These are phyloP conservation scores for Bonnemaisonia californica DNA, from an alignment of 31 red algal genomes.

Conservation along the genomic window DNA sequence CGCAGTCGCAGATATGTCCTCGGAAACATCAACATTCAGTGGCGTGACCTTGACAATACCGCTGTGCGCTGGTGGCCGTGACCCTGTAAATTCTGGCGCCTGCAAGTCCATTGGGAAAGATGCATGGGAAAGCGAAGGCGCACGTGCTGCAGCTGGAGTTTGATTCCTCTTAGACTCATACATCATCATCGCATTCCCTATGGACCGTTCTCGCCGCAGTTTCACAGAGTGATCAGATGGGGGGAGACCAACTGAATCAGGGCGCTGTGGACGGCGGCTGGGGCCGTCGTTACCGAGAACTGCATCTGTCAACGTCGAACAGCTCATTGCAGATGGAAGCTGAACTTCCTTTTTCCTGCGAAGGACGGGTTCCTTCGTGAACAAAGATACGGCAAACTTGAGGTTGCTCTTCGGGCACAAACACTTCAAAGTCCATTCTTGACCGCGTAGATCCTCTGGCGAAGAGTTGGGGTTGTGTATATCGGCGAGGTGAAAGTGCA, in stretches of 20 bases:
- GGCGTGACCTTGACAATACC: background rate
- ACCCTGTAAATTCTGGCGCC: background rate
- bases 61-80: background rate
- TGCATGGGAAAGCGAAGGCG: background rate
- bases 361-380: conserved; percentile 49
- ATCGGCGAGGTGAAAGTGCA: conserved; percentile 71
- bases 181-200: background rate
- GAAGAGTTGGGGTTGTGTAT: conserved; percentile 54
- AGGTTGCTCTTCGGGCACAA: conserved; percentile 79
- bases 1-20: background rate
- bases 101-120: background rate
- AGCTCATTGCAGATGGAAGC: conserved; percentile 30
- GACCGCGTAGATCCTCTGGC: conserved; percentile 58
- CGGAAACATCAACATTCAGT: background rate
- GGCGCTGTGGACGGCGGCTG: background rate
- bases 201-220: background rate
- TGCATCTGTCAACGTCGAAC: conserved; percentile 29
- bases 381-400: conserved; percentile 85
- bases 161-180: background rate
- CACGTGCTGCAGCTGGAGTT: background rate
- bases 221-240: background rate
- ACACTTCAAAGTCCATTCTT: conserved; percentile 89
- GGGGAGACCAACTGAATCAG: background rate
- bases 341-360: conserved; percentile 7
- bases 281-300: background rate